Evolutionary conservation across 805 yeast genomes (phyloP), one percentile per base, ranked within the genome.

Genomic region (Candida boleticola): DNA sequence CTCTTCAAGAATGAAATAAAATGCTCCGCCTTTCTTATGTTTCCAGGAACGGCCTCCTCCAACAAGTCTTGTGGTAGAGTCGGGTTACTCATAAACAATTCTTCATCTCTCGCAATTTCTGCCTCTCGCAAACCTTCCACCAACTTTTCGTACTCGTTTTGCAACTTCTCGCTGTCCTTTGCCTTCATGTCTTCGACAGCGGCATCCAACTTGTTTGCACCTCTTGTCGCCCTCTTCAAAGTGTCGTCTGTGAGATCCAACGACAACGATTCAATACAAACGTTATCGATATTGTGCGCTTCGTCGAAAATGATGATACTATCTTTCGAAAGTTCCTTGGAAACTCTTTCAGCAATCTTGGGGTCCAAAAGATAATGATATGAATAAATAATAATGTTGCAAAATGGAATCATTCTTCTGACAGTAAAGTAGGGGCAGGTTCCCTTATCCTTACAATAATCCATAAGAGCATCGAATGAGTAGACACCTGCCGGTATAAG

Each of bases 271-370:
- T 93, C 99, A 44, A 93, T 93, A 69, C 99, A 93, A 43, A 93
- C 99, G 72, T 93, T 93, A 73, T 93, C 99, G 43, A 93, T 93
- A 66, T 93, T 93, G 63, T 93, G 99, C 37, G 99, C 99, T 68
- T 93, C 99, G 67, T 93, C 99, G 59, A 93, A 93, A 30, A 93
- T 95, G 47, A 93, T 85, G 45, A 93, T 93, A 41, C 95, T 79
- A 57, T 93, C 98, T 51, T 89, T 88, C 16, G 96, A 86, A 39
- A 93, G 76, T 57, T 93, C 98, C 48, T 76, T 80, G 4, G 97
- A 89, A 17, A 93, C 99, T 47, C 99, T 73, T 50, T 89, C 97
- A 2, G 98, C 93, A 61, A 93, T 93, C 59, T 93, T 93, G 17
- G 99, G 99, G 60, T 93, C 99, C 51, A 93, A 73, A 44, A 93